phyloP scores from a whole-genome alignment of 352 stramenopile species.

The Phytopythium montanum region DNA sequence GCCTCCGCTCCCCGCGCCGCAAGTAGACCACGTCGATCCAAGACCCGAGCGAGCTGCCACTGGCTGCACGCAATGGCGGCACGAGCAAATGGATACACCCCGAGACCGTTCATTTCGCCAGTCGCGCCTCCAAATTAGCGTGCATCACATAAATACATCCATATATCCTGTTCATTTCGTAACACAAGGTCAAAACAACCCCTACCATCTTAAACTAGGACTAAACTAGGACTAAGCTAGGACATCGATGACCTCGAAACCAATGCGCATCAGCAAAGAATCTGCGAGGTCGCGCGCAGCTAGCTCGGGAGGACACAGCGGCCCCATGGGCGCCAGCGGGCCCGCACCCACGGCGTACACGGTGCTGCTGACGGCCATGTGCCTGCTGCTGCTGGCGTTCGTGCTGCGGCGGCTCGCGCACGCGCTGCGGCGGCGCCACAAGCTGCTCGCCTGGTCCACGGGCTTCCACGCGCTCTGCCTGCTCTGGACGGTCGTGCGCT shows the following conservation, averaged over 20 bases:
- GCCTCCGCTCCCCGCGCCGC: slow-evolving; percentile 21
- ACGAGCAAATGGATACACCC: background rate
- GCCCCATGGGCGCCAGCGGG: slow-evolving; percentile 25
- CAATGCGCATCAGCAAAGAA: too few species aligned
- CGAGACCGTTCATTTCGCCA: background rate
- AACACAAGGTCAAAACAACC: too few species aligned
- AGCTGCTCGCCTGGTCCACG: slow-evolving; percentile 79
- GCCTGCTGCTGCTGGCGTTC: slow-evolving; percentile 68
- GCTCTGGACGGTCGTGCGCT: slow-evolving; percentile 77
- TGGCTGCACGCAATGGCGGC: background rate
- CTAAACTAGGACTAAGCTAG: too few species aligned
- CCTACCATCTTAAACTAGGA: background rate
- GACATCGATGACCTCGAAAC: too few species aligned
- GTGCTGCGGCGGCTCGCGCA: slow-evolving; percentile 60
- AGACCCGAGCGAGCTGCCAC: too few species aligned
- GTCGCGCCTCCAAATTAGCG: background rate
- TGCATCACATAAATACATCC: background rate
- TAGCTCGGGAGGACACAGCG: background rate
- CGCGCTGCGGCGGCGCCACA: slow-evolving; percentile 78
- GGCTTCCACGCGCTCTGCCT: slow-evolving; percentile 79
- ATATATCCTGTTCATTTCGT: background rate
- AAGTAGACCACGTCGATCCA: slow-evolving; percentile 9
- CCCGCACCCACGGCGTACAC: slow-evolving; percentile 71
- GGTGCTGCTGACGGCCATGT: slow-evolving; percentile 75
- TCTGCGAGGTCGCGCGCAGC: background rate